Conservation (phyloP, 2,329 filamentous ascomycete genomes). For the Leptoxyphium fumago region DNA sequence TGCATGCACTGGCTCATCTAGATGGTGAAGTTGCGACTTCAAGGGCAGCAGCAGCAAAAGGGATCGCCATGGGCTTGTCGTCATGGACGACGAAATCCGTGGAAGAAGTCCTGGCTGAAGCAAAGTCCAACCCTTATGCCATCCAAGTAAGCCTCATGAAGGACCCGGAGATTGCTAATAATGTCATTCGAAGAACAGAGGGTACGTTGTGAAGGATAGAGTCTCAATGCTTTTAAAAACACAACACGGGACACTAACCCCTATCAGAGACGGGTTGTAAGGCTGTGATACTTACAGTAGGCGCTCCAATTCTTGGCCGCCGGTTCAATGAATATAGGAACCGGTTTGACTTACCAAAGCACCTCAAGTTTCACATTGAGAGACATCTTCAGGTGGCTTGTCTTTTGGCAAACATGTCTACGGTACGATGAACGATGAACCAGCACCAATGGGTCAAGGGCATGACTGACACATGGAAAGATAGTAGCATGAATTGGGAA, state of each 20-base stretch:
- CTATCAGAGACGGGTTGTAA: constrained; percentile 27
- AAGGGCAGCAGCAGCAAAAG: constrained; percentile 25
- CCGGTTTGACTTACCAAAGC: constrained; percentile 31
- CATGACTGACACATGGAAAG: background rate
- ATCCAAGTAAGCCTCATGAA: constrained; percentile 38
- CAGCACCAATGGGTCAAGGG: too few relatives aligned
- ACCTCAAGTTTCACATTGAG: constrained; percentile 28
- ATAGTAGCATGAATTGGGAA: background rate
- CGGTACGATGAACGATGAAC: background rate
- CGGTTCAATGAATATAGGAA: constrained; percentile 37
- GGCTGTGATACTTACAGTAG: constrained; percentile 37
- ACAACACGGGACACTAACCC: background rate
- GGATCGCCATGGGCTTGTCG: constrained; percentile 30
- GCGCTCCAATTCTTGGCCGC: constrained; percentile 34
- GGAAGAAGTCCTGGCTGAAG: constrained; percentile 28
- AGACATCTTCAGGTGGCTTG: background rate
- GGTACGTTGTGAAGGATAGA: constrained; percentile 3
- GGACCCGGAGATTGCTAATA: constrained; percentile 26
- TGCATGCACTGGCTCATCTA: constrained; percentile 33
- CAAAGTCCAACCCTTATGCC: constrained; percentile 22
- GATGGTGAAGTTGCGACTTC: constrained; percentile 34
- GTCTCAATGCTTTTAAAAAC: background rate
- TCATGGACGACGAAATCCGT: constrained; percentile 28
- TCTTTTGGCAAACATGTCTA: background rate
- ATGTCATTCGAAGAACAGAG: constrained; percentile 2